phyloP scores from a whole-genome alignment of 495 filamentous ascomycete species.

The Trichoderma erinaceum region DNA sequence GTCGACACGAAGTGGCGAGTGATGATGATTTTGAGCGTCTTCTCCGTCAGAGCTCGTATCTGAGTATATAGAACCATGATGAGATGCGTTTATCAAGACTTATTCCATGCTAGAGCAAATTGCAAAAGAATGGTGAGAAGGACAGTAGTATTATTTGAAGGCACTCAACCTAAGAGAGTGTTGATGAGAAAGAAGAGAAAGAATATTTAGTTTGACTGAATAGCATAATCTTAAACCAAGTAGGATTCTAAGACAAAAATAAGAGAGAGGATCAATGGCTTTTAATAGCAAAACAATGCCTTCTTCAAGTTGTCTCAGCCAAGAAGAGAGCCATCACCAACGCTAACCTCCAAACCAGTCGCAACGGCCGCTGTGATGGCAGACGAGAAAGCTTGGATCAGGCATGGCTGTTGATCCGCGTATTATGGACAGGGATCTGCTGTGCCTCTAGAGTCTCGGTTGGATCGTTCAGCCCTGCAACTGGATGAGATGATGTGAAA shows the following conservation, averaged over 20 bases:
- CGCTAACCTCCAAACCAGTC: neutral
- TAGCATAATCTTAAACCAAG: neutral
- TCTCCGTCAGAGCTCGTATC: slow-evolving; percentile 56
- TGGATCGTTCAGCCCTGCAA: neutral
- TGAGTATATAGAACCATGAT: slow-evolving; percentile 33
- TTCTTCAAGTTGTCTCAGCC: neutral
- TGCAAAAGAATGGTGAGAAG: neutral
- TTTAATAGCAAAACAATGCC: neutral
- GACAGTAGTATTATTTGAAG: neutral
- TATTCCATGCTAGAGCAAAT: neutral
- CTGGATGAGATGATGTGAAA: neutral
- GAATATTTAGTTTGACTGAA: neutral
- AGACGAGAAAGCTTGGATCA: neutral
- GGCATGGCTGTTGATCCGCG: neutral
- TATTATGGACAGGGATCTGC: neutral
- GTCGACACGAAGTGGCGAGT: slow-evolving; percentile 55
- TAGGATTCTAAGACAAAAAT: neutral
- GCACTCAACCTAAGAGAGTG: neutral
- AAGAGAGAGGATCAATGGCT: neutral
- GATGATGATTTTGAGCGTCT: slow-evolving; percentile 58
- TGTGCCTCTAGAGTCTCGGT: neutral
- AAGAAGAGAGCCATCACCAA: neutral
- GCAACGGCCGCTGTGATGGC: neutral
- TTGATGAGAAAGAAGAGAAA: neutral
- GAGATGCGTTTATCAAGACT: neutral